Evolutionary conservation across 495 filamentous ascomycete species (phyloP).

Genomic region (Lasiosphaeria ovina): DNA sequence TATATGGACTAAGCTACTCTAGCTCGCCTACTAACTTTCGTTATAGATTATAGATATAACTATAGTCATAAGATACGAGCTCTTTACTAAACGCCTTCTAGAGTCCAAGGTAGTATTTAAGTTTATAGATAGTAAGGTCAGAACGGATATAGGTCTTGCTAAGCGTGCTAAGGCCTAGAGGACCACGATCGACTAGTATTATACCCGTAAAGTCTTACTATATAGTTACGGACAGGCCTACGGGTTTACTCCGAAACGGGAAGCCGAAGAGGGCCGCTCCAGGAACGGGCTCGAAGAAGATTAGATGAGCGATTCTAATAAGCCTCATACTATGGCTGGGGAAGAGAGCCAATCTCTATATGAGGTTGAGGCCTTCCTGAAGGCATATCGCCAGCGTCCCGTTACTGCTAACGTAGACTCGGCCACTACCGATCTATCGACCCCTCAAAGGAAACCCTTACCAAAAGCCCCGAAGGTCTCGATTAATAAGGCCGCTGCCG

Average conservation of each 20-base stretch:
- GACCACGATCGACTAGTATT: not conserved
- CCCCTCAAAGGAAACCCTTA: not conserved
- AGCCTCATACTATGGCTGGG: not conserved
- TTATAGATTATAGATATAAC: not conserved
- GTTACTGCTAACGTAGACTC: not conserved
- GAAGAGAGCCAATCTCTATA: not conserved
- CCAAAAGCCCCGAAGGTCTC: not conserved
- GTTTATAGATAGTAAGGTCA: not conserved
- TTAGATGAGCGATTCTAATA: not conserved
- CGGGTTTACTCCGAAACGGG: not conserved
- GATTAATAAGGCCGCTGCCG: not conserved
- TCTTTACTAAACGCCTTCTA: not conserved
- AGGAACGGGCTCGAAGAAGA: not conserved
- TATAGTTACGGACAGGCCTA: not conserved
- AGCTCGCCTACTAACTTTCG: not conserved
- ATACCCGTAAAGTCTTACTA: not conserved
- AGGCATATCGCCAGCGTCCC: not conserved
- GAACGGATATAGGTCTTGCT: not conserved
- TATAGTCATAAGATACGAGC: not conserved
- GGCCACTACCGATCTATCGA: not conserved
- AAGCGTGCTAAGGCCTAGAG: not conserved
- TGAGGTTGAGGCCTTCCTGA: not conserved
- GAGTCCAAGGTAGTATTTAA: not conserved
- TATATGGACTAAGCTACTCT: slow-evolving; percentile 63
- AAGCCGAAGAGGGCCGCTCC: not conserved